These are phyloP conservation scores for Xylaria sp. DNA, from an alignment of 2,329 filamentous ascomycete species.

Conservation along the genomic window DNA sequence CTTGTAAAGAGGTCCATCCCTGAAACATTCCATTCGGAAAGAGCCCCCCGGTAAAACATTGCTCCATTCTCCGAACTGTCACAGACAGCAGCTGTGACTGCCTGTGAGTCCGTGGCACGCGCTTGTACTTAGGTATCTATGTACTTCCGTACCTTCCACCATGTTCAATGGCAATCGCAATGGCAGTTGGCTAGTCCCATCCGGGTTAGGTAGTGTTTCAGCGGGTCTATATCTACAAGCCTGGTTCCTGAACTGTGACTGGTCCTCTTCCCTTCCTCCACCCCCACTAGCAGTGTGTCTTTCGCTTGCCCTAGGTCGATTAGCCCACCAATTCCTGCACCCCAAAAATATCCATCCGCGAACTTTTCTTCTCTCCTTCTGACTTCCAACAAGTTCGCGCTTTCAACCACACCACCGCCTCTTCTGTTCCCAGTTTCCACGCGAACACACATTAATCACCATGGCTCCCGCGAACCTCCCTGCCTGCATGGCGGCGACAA, in stretches of 20 bases:
- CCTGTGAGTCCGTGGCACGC: background rate
- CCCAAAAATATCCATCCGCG: slow-evolving; percentile 30
- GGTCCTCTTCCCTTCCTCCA: background rate
- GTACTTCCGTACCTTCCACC: too few relatives aligned
- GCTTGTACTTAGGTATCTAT: too few relatives aligned
- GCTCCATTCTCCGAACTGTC: slow-evolving; percentile 3
- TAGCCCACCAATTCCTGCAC: slow-evolving; percentile 21
- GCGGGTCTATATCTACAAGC: too few relatives aligned
- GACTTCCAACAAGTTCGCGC: slow-evolving; percentile 28
- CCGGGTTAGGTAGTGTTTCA: background rate
- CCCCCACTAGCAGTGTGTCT: slow-evolving; percentile 7
- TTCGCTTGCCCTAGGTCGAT: slow-evolving; percentile 22
- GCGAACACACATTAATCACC: slow-evolving; percentile 47
- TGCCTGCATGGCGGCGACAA: slow-evolving; percentile 91
- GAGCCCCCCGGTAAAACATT: slow-evolving; percentile 4
- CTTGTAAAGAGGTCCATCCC: too few relatives aligned
- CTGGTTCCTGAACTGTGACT: too few relatives aligned
- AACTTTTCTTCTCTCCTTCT: slow-evolving; percentile 37
- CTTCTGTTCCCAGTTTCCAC: slow-evolving; percentile 23
- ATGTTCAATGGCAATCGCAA: too few relatives aligned
- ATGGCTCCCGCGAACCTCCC: slow-evolving; percentile 96
- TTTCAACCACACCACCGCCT: slow-evolving; percentile 26
- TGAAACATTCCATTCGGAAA: too few relatives aligned
- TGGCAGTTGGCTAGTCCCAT: background rate
- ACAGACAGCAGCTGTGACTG: too few relatives aligned